These are phyloP conservation scores for Takakia lepidozioides DNA, from an alignment of 225 moss, liverwort and hornwort genomes.

Conservation along the genomic window DNA sequence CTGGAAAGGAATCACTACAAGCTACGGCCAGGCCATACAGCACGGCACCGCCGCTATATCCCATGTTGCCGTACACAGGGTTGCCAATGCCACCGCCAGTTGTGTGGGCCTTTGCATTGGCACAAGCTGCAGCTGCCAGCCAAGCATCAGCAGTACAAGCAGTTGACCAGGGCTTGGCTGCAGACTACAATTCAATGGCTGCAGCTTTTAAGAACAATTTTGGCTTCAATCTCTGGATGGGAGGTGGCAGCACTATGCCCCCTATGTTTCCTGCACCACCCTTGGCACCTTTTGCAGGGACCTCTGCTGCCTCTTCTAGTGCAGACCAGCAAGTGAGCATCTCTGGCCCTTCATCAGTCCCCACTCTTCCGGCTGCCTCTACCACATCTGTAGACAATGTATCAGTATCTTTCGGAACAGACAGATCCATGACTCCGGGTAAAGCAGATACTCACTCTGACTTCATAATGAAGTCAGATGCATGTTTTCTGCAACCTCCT, in stretches of 20 bases:
- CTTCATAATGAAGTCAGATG: too few relatives aligned
- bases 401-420: too few relatives aligned
- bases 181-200: constrained; percentile 30
- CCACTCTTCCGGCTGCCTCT: too few relatives aligned
- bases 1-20: constrained; percentile 12
- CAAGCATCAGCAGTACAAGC: constrained; percentile 20
- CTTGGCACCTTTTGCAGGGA: constrained; percentile 8
- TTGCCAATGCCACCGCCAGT: constrained; percentile 27
- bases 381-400: too few relatives aligned
- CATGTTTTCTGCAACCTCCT: too few relatives aligned
- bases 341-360: constrained; percentile 12
- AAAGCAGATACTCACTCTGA: too few relatives aligned
- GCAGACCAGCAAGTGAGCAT: constrained; percentile 11
- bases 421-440: too few relatives aligned
- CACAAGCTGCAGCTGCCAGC: constrained; percentile 39
- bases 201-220: too few relatives aligned
- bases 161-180: constrained; percentile 9
- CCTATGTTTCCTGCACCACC: background rate
- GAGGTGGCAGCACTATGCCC: too few relatives aligned
- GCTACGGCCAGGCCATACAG: constrained; percentile 7
- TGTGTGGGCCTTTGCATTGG: constrained; percentile 54
- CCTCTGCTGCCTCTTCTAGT: constrained; percentile 5
- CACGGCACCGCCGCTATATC: constrained; percentile 3
- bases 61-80: constrained; percentile 15
- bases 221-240: too few relatives aligned